phyloP scores from a whole-genome alignment of 768 basidiomycete species.

The Lactarius vividus region DNA sequence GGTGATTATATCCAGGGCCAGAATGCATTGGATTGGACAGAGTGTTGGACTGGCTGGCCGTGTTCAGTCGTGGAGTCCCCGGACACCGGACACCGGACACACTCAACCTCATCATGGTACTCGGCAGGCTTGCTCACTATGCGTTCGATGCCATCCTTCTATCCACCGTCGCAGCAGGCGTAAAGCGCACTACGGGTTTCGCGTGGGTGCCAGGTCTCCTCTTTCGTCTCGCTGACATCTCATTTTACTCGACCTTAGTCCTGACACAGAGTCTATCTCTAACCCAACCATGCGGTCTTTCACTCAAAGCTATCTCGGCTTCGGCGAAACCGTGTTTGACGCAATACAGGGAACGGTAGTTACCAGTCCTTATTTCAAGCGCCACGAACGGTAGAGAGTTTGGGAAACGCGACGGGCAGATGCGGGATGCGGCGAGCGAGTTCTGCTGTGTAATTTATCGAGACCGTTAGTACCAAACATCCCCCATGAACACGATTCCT shows the following conservation, averaged over 20 bases:
- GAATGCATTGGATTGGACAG: conserved; percentile 34
- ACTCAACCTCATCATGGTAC: conserved; percentile 35
- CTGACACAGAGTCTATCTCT: conserved; percentile 63
- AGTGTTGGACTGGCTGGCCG: background rate
- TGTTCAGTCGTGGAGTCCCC: background rate
- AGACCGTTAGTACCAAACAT: conserved; percentile 3
- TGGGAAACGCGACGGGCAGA: background rate
- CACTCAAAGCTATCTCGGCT: conserved; percentile 76
- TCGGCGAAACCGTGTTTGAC: conserved; percentile 90
- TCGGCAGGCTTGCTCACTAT: conserved; percentile 80
- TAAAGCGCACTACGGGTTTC: conserved; percentile 88
- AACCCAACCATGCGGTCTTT: conserved; percentile 75
- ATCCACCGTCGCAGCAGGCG: conserved; percentile 88
- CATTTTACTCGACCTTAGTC: conserved; percentile 41
- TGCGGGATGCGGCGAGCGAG: background rate
- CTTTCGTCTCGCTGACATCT: conserved; percentile 11
- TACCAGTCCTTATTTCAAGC: conserved; percentile 80
- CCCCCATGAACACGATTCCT: conserved; percentile 10
- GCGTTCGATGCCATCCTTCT: conserved; percentile 80
- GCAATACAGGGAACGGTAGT: conserved; percentile 82
- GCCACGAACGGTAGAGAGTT: conserved; percentile 38
- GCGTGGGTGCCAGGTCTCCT: conserved; percentile 52
- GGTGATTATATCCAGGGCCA: conserved; percentile 40
- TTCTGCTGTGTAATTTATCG: conserved; percentile 2
- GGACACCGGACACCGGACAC: background rate